Conservation (phyloP, 768 basidiomycete species). For the Collybia mongolica region DNA sequence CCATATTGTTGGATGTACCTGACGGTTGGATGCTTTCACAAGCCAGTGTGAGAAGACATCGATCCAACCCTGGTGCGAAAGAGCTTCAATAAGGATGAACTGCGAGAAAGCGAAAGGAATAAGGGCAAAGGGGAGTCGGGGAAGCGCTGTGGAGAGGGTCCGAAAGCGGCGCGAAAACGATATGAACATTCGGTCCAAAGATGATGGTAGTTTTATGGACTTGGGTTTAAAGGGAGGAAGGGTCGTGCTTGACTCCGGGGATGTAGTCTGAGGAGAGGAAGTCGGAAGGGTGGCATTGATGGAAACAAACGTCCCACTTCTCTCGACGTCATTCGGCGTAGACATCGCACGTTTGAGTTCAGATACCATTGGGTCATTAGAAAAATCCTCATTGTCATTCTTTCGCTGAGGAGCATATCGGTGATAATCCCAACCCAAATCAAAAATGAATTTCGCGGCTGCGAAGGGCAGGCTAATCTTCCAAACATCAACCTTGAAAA, state of each 20-base stretch:
- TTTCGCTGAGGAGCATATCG: conserved; percentile 23
- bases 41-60: conserved; percentile 63
- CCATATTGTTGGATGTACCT: conserved; percentile 20
- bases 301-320: conserved; percentile 16
- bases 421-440: conserved; percentile 61
- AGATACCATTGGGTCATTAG: conserved; percentile 23
- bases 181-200: conserved; percentile 11
- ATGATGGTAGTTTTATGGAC: neutral
- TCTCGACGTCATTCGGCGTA: conserved; percentile 12
- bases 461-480: conserved; percentile 85
- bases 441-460: conserved; percentile 66
- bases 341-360: conserved; percentile 28
- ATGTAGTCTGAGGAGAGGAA: conserved; percentile 4
- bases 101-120: conserved; percentile 93
- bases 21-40: conserved; percentile 15
- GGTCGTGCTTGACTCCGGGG: conserved; percentile 4
- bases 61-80: conserved; percentile 89
- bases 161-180: conserved; percentile 53
- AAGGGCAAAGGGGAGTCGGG: conserved; percentile 76
- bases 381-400: conserved; percentile 8
- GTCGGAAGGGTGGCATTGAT: conserved; percentile 8
- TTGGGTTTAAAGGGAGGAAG: neutral
- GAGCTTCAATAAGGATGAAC: conserved; percentile 89
- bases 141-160: conserved; percentile 63
- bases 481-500: conserved; percentile 82